These are phyloP conservation scores for Rhizopogon vulgaris DNA, from an alignment of 768 basidiomycete species.

Conservation along the genomic window DNA sequence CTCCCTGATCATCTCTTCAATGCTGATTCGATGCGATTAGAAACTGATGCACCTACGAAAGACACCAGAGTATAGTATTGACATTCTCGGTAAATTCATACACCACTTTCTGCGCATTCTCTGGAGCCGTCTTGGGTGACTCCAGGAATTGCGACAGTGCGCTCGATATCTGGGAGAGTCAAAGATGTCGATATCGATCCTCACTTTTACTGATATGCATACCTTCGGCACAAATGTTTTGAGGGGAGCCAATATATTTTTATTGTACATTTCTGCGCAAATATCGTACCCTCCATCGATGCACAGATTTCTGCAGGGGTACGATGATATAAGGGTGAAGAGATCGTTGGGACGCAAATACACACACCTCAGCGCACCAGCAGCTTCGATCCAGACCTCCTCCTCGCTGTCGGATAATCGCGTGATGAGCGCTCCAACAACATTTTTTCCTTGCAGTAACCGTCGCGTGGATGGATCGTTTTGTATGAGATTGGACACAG, in stretches of 20 bases:
- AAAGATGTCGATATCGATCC: neutral
- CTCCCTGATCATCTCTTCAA: conserved; percentile 45
- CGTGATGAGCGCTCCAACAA: conserved; percentile 80
- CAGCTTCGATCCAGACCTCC: conserved; percentile 86
- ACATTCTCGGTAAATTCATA: conserved; percentile 90
- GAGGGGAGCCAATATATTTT: conserved; percentile 78
- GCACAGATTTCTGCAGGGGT: conserved; percentile 68
- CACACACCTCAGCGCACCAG: conserved; percentile 77
- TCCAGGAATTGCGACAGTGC: conserved; percentile 64
- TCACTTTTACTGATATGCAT: neutral
- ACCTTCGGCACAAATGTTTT: conserved; percentile 78
- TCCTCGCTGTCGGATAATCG: conserved; percentile 87
- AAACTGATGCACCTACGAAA: conserved; percentile 64
- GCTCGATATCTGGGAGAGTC: conserved; percentile 55
- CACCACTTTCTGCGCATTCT: conserved; percentile 68
- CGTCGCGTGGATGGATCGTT: conserved; percentile 91
- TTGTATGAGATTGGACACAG: conserved; percentile 91
- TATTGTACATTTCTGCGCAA: conserved; percentile 96
- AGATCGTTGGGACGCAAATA: neutral
- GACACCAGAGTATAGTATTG: conserved; percentile 89
- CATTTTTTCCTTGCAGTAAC: conserved; percentile 84
- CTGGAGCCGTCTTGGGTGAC: conserved; percentile 54
- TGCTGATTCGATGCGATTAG: conserved; percentile 13
- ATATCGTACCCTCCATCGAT: conserved; percentile 95
- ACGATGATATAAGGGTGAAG: conserved; percentile 2